phyloP scores from a whole-genome alignment of 139 green algal species.

The Micromonas commoda region DNA sequence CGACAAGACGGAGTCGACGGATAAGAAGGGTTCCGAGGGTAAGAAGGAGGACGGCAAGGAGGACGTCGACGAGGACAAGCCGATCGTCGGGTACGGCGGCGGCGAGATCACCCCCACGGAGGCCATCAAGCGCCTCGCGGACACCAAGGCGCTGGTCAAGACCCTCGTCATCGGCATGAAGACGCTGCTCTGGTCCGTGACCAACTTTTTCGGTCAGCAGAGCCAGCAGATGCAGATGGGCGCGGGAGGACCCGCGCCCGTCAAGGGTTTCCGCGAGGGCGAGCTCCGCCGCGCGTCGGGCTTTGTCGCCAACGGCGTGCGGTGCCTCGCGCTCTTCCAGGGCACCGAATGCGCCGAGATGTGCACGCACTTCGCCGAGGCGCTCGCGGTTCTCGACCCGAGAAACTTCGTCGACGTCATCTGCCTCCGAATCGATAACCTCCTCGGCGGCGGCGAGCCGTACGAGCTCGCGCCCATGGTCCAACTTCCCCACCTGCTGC shows the following conservation, averaged over 20 bases:
- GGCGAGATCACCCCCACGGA: conserved; percentile 52
- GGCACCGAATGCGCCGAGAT: conserved; percentile 50
- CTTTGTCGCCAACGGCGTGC: conserved; percentile 42
- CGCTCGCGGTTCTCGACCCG: conserved; percentile 73
- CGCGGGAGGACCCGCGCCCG: neutral
- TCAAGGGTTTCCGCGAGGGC: neutral
- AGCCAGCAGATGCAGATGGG: neutral
- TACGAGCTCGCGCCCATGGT: conserved; percentile 16
- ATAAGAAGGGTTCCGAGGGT: neutral
- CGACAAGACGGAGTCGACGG: neutral
- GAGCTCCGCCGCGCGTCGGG: conserved; percentile 19
- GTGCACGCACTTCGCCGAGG: conserved; percentile 66
- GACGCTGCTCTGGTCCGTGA: conserved; percentile 58
- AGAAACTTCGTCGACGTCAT: conserved; percentile 85
- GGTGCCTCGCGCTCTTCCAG: conserved; percentile 42
- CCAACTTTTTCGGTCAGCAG: conserved; percentile 40
- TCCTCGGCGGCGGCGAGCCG: conserved; percentile 9
- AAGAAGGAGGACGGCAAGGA: conserved; percentile 14
- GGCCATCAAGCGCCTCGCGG: conserved; percentile 35
- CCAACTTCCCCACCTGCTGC: conserved; percentile 25
- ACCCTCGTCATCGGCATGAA: conserved; percentile 62
- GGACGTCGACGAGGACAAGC: conserved; percentile 33
- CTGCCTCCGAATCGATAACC: conserved; percentile 20
- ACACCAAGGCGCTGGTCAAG: conserved; percentile 53
- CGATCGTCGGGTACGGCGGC: neutral